Base-by-base conservation (phyloP, 2,329 filamentous ascomycete species). In the Epichloe brachyelytri region DNA sequence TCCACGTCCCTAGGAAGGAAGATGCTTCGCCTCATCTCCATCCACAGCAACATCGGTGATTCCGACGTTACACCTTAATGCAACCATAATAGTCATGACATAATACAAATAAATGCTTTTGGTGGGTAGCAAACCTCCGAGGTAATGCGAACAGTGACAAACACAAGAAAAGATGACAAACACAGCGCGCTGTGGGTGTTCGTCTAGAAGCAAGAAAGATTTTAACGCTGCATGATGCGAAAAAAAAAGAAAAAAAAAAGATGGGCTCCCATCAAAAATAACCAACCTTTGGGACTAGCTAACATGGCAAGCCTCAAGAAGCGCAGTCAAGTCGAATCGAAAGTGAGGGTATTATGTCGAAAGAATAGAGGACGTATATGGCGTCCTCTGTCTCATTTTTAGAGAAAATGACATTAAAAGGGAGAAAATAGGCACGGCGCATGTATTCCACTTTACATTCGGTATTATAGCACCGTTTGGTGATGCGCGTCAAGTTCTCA, bases 1-100 rank as follows among this genome's bases (percentile, higher is more conserved):
- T 30, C 30, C 8, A 11, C 10, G 30, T 30, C 3, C 30, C 30
- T 30, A 1, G 30, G 30, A 11, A 11, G 30, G 30, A 11, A 30
- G 30, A 30, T 30, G 30, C 30, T 10, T 30, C 26, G 5, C 15
- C 14, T n/a, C 17, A 7, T 34, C 30, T 34, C 33, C n/a, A 5
- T 14, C 14, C 26, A n/a, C 15, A 51, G 53, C 46, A 41, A 39
- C 46, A 46, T 49, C 46, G 36, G 36, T 8, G 51, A 48, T 40
- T 41, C 44, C 36, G 19, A 19, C 48, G 17, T 38, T 44, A 41
- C 40, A 40, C 20, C 26, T 48, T 15, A 30, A 56, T 47, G 50
- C 50, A 57, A 54, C 49, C 55, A 50, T 58, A 43, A 53, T 50
- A 51, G 53, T 57, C 56, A 50, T 57, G 36, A 57, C 41, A 46